A percentile compares a stretch with the other conserved stretches of the same genome.
phyloP scores from a whole-genome alignment of 306 rosid genomes.

The Lupinus albus region DNA sequence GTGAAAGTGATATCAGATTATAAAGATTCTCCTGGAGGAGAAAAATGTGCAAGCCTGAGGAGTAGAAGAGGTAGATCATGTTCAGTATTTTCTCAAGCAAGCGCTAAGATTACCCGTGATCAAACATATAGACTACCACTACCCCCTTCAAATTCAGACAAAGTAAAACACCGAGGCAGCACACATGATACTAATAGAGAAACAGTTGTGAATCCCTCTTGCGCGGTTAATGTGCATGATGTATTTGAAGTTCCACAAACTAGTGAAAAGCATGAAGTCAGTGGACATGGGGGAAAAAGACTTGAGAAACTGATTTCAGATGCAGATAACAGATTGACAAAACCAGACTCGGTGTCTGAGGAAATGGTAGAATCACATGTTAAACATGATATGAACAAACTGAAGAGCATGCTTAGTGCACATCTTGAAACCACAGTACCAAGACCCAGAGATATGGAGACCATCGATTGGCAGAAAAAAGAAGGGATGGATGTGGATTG shows the following conservation, averaged over 20 bases:
- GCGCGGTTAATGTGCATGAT: constrained; percentile 60
- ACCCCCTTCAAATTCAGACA: constrained; percentile 30
- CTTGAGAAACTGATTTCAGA: constrained; percentile 46
- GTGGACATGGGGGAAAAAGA: constrained; percentile 45
- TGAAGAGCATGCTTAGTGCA: constrained; percentile 50
- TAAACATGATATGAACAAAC: constrained; percentile 46
- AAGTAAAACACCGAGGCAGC: constrained; percentile 28
- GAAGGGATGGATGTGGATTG: constrained; percentile 41
- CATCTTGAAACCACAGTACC: constrained; percentile 44
- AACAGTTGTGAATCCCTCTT: constrained; percentile 36
- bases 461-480: constrained; percentile 34
- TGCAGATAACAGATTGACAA: constrained; percentile 52
- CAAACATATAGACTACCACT: constrained; percentile 32
- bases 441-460: constrained; percentile 37
- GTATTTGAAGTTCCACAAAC: constrained; percentile 74
- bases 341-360: constrained; percentile 49
- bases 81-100: constrained; percentile 50
- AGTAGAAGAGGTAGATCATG: constrained; percentile 49
- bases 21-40: constrained; percentile 53
- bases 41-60: constrained; percentile 35
- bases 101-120: constrained; percentile 24
- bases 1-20: constrained; percentile 68
- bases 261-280: constrained; percentile 39
- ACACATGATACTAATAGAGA: constrained; percentile 36
- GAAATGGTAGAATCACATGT: constrained; percentile 42